phyloP scores from a whole-genome alignment of 768 basidiomycete genomes.

The Leucocoprinus sp. region DNA sequence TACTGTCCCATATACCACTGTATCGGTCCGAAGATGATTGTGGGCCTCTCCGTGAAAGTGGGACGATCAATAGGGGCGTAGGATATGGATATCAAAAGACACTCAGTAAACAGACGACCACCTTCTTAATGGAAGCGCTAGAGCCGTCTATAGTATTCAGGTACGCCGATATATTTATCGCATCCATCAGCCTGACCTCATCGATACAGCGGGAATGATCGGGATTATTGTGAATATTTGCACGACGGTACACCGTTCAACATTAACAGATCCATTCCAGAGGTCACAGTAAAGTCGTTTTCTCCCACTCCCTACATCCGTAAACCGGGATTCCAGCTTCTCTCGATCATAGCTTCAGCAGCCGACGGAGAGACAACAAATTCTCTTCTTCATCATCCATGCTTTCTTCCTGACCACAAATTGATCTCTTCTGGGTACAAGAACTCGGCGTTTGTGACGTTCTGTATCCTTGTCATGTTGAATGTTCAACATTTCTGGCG shows the following conservation, averaged over 20 bases:
- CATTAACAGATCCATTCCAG: slow-evolving; percentile 36
- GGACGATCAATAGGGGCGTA: slow-evolving; percentile 64
- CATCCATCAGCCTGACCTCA: neutral
- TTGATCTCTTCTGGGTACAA: slow-evolving; percentile 37
- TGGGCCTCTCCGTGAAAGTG: slow-evolving; percentile 68
- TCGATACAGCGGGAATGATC: slow-evolving; percentile 68
- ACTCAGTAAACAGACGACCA: slow-evolving; percentile 70
- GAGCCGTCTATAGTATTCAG: slow-evolving; percentile 66
- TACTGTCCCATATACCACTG: slow-evolving; percentile 85
- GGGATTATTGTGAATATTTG: slow-evolving; percentile 77
- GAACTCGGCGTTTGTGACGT: slow-evolving; percentile 44
- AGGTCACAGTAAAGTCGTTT: slow-evolving; percentile 86
- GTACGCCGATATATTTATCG: slow-evolving; percentile 31
- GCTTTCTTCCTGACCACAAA: slow-evolving; percentile 69
- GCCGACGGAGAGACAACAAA: slow-evolving; percentile 22
- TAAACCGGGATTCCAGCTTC: slow-evolving; percentile 77
- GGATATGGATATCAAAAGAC: slow-evolving; percentile 80
- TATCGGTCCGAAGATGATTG: slow-evolving; percentile 69
- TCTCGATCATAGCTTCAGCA: slow-evolving; percentile 46
- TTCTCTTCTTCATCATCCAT: slow-evolving; percentile 61
- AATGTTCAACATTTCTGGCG: slow-evolving; percentile 39
- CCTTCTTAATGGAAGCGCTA: slow-evolving; percentile 62
- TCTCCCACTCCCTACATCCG: slow-evolving; percentile 66
- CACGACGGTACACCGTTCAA: slow-evolving; percentile 18
- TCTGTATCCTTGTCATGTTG: slow-evolving; percentile 48